Percentiles rank a stretch among this genome's conserved stretches.
phyloP scores from a whole-genome alignment of 192 early-diverging fungal species.

The Powellomyces hirtus region DNA sequence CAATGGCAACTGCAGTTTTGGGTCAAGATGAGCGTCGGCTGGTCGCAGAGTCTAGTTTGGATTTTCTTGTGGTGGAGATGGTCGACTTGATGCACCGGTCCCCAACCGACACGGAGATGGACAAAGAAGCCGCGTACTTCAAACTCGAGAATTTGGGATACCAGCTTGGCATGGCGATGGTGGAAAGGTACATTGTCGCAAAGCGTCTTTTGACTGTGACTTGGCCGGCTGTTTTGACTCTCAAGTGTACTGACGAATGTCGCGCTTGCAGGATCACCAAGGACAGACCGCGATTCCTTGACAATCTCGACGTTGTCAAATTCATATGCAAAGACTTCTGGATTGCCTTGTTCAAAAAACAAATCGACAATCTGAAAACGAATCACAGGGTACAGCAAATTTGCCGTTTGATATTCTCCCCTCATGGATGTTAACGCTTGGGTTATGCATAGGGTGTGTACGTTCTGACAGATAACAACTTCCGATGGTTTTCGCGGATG shows the following conservation, averaged over 20 bases:
- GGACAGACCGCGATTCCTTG: conserved; percentile 82
- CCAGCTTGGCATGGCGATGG: conserved; percentile 81
- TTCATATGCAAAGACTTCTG: conserved; percentile 99
- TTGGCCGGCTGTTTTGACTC: not conserved
- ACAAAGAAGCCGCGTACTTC: conserved; percentile 84
- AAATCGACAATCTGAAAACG: conserved; percentile 98
- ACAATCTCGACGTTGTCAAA: conserved; percentile 96
- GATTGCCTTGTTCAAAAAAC: conserved; percentile 92
- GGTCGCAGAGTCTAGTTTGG: conserved; percentile 69
- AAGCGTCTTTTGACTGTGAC: conserved; percentile 1
- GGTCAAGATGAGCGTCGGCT: conserved; percentile 27
- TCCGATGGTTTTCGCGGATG: conserved; percentile 94
- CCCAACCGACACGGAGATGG: conserved; percentile 51
- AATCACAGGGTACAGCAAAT: conserved; percentile 77
- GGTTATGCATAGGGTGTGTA: conserved; percentile 79
- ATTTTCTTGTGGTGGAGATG: conserved; percentile 75
- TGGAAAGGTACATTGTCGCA: conserved; percentile 65
- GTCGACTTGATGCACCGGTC: conserved; percentile 65
- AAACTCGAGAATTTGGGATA: conserved; percentile 92
- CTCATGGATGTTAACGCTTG: not conserved
- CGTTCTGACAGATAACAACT: conserved; percentile 96
- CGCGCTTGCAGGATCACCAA: conserved; percentile 82
- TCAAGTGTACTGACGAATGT: not conserved
- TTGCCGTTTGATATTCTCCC: not conserved
- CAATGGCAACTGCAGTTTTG: conserved; percentile 6